Percentiles rank a stretch among this genome's conserved stretches.
phyloP scores from a whole-genome alignment of 768 basidiomycete species.

The Pulveroboletus frians region DNA sequence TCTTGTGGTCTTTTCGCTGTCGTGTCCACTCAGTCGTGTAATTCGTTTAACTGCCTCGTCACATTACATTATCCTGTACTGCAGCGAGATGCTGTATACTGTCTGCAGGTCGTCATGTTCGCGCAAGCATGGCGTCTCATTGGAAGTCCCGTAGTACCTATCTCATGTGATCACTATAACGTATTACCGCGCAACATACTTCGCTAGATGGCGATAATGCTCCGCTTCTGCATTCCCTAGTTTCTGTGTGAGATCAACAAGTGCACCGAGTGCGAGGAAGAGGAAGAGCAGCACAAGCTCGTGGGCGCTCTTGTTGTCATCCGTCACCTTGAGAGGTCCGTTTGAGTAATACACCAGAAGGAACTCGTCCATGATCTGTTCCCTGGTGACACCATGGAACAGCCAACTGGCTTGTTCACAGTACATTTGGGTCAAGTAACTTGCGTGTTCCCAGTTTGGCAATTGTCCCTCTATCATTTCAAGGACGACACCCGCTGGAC shows the following conservation, averaged over 20 bases:
- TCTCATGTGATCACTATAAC: too few relatives aligned
- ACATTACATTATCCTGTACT: too few relatives aligned
- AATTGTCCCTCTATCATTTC: slow-evolving; percentile 50
- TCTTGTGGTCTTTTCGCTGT: too few relatives aligned
- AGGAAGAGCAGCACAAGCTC: slow-evolving; percentile 46
- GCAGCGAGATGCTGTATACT: too few relatives aligned
- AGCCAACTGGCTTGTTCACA: slow-evolving; percentile 47
- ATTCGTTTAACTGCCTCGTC: too few relatives aligned
- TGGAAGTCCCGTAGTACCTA: too few relatives aligned
- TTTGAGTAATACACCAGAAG: slow-evolving; percentile 38
- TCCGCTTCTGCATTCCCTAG: slow-evolving; percentile 42
- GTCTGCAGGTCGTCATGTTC: too few relatives aligned
- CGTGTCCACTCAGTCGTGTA: too few relatives aligned
- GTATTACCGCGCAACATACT: too few relatives aligned
- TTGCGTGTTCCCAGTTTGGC: slow-evolving; percentile 48
- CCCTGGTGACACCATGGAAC: slow-evolving; percentile 43
- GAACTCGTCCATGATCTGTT: slow-evolving; percentile 43
- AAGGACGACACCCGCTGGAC: slow-evolving; percentile 41
- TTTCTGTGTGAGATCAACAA: slow-evolving; percentile 34
- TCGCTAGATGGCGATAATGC: slow-evolving; percentile 62
- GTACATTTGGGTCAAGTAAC: slow-evolving; percentile 41
- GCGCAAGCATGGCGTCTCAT: too few relatives aligned
- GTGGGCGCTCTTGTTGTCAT: slow-evolving; percentile 42
- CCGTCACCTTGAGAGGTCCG: slow-evolving; percentile 15
- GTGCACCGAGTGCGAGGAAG: slow-evolving; percentile 50